Percentiles rank a stretch among this genome's conserved stretches.
phyloP scores from a whole-genome alignment of 2,329 filamentous ascomycete genomes.

The Aspergillus spinulosporus region DNA sequence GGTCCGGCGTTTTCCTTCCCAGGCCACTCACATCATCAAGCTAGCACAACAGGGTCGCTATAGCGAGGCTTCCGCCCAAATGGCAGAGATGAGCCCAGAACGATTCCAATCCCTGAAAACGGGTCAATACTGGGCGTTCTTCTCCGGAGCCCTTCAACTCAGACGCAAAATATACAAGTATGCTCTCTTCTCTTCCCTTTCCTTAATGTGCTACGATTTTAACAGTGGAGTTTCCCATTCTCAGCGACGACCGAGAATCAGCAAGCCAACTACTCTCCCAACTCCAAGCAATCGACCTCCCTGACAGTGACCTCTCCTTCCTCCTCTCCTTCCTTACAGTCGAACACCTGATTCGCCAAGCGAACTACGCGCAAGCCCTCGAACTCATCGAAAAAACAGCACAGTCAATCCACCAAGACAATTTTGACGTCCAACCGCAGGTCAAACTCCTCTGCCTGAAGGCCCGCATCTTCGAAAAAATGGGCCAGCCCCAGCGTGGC shows the following conservation, averaged over 20 bases:
- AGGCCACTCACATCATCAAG: constrained; percentile 27
- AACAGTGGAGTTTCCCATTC: constrained; percentile 11
- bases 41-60: constrained; percentile 69
- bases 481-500: constrained; percentile 69
- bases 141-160: constrained; percentile 45
- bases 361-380: constrained; percentile 56
- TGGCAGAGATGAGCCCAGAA: constrained; percentile 63
- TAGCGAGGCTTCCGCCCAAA: constrained; percentile 62
- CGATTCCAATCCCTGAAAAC: constrained; percentile 72
- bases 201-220: not conserved
- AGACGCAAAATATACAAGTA: constrained; percentile 46
- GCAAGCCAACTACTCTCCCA: constrained; percentile 59
- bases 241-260: constrained; percentile 57
- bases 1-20: not conserved
- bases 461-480: constrained; percentile 66
- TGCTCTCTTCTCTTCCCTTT: constrained; percentile 4
- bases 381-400: constrained; percentile 55
- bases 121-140: constrained; percentile 58
- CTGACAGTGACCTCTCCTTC: constrained; percentile 61
- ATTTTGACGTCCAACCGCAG: constrained; percentile 65
- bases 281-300: constrained; percentile 53
- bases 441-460: constrained; percentile 73
- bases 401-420: constrained; percentile 53
- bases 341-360: constrained; percentile 57
- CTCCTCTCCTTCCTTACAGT: constrained; percentile 62